phyloP scores from a whole-genome alignment of 2,329 filamentous ascomycete species.

The Fusarium oxysporum region DNA sequence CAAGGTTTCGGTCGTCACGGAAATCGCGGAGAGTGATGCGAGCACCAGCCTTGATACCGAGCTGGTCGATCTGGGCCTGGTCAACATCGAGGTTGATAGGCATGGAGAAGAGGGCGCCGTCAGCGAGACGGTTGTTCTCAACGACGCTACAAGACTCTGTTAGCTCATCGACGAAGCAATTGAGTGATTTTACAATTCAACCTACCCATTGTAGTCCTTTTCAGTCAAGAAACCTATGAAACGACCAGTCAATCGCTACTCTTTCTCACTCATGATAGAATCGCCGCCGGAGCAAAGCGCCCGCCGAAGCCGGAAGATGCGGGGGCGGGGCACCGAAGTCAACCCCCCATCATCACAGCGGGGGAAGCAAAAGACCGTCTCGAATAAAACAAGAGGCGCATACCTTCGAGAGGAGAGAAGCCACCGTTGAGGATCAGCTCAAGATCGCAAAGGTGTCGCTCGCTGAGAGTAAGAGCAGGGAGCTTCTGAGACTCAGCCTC shows the following conservation, averaged over 20 bases:
- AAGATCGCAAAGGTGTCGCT: constrained; percentile 97
- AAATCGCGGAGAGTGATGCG: constrained; percentile 93
- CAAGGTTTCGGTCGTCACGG: constrained; percentile 94
- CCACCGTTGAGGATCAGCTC: constrained; percentile 97
- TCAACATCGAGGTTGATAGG: constrained; percentile 93
- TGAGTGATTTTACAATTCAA: constrained; percentile 5
- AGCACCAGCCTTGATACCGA: constrained; percentile 81
- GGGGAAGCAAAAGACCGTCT: background rate
- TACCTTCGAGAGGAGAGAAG: constrained; percentile 97
- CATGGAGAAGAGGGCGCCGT: constrained; percentile 94
- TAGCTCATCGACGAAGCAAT: constrained; percentile 34
- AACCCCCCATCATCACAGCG: constrained; percentile 32
- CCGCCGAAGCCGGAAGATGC: constrained; percentile 30
- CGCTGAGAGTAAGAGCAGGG: constrained; percentile 84
- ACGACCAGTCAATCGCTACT: constrained; percentile 27
- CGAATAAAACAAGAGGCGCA: constrained; percentile 49
- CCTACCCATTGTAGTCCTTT: constrained; percentile 94
- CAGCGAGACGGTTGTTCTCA: constrained; percentile 84
- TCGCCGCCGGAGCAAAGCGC: constrained; percentile 14
- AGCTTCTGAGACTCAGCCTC: constrained; percentile 86
- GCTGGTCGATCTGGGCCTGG: constrained; percentile 77
- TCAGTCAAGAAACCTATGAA: constrained; percentile 91
- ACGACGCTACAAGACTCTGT: constrained; percentile 75
- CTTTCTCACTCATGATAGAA: constrained; percentile 5
- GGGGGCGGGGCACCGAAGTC: constrained; percentile 40